These are phyloP conservation scores for Penicillium sp. DNA, from an alignment of 2,329 filamentous ascomycete genomes.

Conservation along the genomic window DNA sequence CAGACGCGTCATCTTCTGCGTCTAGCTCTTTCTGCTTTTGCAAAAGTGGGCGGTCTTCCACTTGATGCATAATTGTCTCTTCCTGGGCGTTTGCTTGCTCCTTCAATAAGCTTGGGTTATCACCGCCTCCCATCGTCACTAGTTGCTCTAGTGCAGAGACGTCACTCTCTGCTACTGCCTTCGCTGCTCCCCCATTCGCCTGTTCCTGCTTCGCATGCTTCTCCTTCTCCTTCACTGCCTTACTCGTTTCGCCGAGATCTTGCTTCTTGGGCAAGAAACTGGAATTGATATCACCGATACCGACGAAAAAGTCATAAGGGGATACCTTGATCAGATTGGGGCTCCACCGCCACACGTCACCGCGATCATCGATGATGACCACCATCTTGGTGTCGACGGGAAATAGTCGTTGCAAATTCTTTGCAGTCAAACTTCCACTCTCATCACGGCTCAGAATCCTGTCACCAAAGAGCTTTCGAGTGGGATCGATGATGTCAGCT, in stretches of 20 bases:
- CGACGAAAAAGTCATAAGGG: constrained; percentile 96
- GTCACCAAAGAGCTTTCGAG: constrained; percentile 85
- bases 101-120: constrained; percentile 66
- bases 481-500: constrained; percentile 87
- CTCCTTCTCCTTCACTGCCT: constrained; percentile 23
- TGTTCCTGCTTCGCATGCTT: constrained; percentile 26
- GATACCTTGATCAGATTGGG: constrained; percentile 91
- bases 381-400: constrained; percentile 99
- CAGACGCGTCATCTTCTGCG: constrained; percentile 68
- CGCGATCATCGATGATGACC: constrained; percentile 95
- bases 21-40: constrained; percentile 91
- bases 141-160: constrained; percentile 68
- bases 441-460: constrained; percentile 95
- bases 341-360: constrained; percentile 93
- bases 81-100: constrained; percentile 82
- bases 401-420: constrained; percentile 86
- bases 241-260: constrained; percentile 51
- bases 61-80: constrained; percentile 80
- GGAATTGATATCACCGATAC: constrained; percentile 97
- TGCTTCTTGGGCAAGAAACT: constrained; percentile 84
- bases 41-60: constrained; percentile 83
- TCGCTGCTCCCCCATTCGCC: constrained; percentile 33
- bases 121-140: constrained; percentile 70
- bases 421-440: constrained; percentile 87
- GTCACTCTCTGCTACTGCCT: constrained; percentile 31